Conservation (phyloP, 352 stramenopile species). For the Globisporangium canariense region DNA sequence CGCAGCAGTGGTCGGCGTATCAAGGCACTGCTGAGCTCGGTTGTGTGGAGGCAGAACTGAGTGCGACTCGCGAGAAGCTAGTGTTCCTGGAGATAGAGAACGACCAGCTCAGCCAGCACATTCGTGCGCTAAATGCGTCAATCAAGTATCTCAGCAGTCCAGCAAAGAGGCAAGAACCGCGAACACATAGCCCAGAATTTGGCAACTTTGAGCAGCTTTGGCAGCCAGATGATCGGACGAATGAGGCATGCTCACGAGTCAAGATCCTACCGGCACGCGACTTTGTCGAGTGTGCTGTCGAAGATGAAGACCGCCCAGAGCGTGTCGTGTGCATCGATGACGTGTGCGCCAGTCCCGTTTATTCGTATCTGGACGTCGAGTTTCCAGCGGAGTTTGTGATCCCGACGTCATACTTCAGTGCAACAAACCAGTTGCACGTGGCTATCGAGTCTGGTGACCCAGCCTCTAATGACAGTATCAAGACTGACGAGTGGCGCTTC, state of each 20-base stretch:
- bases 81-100: conserved; percentile 2
- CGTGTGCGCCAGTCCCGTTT: background rate
- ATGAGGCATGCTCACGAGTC: background rate
- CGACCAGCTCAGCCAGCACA: background rate
- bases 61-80: background rate
- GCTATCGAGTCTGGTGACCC: background rate
- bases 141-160: background rate
- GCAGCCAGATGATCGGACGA: background rate
- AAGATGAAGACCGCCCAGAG: too few relatives aligned
- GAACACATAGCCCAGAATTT: too few relatives aligned
- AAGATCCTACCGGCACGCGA: background rate
- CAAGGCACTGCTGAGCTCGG: background rate
- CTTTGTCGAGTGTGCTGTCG: too few relatives aligned
- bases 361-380: background rate
- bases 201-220: background rate
- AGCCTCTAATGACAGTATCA: background rate
- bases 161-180: too few relatives aligned
- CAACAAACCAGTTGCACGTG: background rate
- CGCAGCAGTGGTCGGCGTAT: background rate
- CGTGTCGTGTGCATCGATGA: background rate
- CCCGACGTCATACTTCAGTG: too few relatives aligned
- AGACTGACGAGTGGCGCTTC: background rate
- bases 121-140: background rate
- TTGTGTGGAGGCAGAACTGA: too few relatives aligned
- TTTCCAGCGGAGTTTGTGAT: background rate